Evolutionary conservation across 1,284 basidiomycete species (phyloP), one percentile per base, ranked within the genome.

Genomic region (Calocybe gambosa): DNA sequence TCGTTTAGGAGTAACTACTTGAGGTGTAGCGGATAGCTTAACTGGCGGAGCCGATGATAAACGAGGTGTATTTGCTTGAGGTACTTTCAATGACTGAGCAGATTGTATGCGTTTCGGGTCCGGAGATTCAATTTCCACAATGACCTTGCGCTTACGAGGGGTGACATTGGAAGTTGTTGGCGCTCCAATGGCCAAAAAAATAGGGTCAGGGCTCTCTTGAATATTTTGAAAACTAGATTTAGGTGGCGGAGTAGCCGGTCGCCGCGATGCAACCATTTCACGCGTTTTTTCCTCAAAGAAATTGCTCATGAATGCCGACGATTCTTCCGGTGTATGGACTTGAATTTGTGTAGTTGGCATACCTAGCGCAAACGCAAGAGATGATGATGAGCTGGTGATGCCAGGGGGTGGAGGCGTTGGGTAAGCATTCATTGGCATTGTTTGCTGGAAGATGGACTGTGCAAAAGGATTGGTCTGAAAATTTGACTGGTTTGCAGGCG

Each of bases 291-390:
- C 70, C n/a, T 73, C 68, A 20, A 88, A 61, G 57, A 84, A 84
- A 21, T 74, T 65, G 49, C 82, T 73, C 58, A 85, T 85, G 58
- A 83, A 85, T 1, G 64, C 58, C 3, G 68, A 60, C 1, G 84
- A 85, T 39, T 85, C 78, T 42, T 75, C 68, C 5, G 80, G 69
- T n/a, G 67, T 62, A 52, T 74, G 75, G 13, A 65, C 42, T 19
- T 50, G 44, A 2, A 42, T 53, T 20, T 50, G 53, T 7, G 60
- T 54, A 5, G 61, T 54, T 0, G 75, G 74, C 20, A 70, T 67
- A 8, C 78, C 82, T n/a, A 88, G 71, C 5, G 85, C 85, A 58
- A 72, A 71, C 1, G 85, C 83, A 44, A 88, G 73, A 8, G 85
- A 86, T 12, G 85, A 85, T 1, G 82, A 82, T 0, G 82, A 77